phyloP scores from a whole-genome alignment of 805 yeast genomes.

The Candida golubevii region DNA sequence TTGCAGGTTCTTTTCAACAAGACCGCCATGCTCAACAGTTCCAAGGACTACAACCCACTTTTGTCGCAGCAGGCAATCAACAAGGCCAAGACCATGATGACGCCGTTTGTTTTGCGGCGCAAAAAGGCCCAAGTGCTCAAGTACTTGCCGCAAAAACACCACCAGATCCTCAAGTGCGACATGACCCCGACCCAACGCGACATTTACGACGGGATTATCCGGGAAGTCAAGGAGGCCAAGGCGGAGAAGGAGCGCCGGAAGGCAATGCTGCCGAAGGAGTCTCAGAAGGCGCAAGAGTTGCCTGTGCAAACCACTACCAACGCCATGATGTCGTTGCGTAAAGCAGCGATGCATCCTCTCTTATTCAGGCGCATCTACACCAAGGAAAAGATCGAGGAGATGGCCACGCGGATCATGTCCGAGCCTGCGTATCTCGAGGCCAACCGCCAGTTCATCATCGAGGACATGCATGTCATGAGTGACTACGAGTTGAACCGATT shows the following conservation, averaged over 20 bases:
- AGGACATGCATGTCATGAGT: slow-evolving; percentile 93
- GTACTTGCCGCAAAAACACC: slow-evolving; percentile 78
- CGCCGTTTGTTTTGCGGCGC: slow-evolving; percentile 92
- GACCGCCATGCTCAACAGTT: slow-evolving; percentile 64
- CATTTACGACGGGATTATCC: slow-evolving; percentile 61
- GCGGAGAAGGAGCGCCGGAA: slow-evolving; percentile 44
- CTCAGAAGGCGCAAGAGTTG: slow-evolving; percentile 26
- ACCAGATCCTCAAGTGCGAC: slow-evolving; percentile 60
- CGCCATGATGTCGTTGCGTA: slow-evolving; percentile 81
- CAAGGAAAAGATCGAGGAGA: slow-evolving; percentile 50
- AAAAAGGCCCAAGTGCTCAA: slow-evolving; percentile 87
- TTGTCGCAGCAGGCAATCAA: slow-evolving; percentile 86
- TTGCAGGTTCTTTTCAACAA: slow-evolving; percentile 81
- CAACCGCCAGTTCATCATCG: slow-evolving; percentile 69
- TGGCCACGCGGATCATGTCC: slow-evolving; percentile 76
- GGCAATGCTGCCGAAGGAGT: slow-evolving; percentile 30
- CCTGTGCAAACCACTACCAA: slow-evolving; percentile 53
- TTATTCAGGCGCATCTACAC: slow-evolving; percentile 65
- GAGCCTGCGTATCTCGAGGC: slow-evolving; percentile 82
- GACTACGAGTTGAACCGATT: slow-evolving; percentile 81
- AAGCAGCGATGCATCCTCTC: slow-evolving; percentile 90
- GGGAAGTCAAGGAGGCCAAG: slow-evolving; percentile 36
- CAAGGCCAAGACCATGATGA: slow-evolving; percentile 97
- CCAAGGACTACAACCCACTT: slow-evolving; percentile 62
- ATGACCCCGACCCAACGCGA: slow-evolving; percentile 50